Evolutionary conservation across 1,139 yeast species (phyloP).

Genomic region (Suhomyces panamericanus): DNA sequence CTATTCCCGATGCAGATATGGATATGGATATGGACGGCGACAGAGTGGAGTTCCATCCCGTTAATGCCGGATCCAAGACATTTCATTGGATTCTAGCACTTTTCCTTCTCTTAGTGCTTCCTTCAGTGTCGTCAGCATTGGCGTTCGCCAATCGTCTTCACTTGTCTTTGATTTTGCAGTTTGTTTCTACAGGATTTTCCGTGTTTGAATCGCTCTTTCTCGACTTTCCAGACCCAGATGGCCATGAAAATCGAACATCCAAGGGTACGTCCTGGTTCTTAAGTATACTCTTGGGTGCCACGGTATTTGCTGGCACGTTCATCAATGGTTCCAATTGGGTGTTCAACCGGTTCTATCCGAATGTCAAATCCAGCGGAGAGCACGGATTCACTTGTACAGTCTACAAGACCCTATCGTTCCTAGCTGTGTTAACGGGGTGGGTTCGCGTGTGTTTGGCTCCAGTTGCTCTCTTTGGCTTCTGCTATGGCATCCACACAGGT

Average conservation of each 20-base stretch:
- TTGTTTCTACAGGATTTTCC: slow-evolving; percentile 49
- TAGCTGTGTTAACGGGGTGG: slow-evolving; percentile 55
- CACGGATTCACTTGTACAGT: slow-evolving; percentile 19
- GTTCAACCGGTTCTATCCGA: slow-evolving; percentile 38
- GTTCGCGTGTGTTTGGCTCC: slow-evolving; percentile 80
- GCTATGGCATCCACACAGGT: slow-evolving; percentile 71
- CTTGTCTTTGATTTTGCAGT: slow-evolving; percentile 49
- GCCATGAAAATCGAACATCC: slow-evolving; percentile 65
- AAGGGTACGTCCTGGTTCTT: slow-evolving; percentile 67
- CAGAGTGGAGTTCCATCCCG: slow-evolving; percentile 42
- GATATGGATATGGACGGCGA: slow-evolving; percentile 37
- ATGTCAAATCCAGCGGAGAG: slow-evolving; percentile 14
- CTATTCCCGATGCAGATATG: slow-evolving; percentile 15
- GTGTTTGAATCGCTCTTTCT: slow-evolving; percentile 56
- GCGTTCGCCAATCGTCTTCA: slow-evolving; percentile 54
- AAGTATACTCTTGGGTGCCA: slow-evolving; percentile 43
- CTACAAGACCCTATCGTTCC: slow-evolving; percentile 49
- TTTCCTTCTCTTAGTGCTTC: slow-evolving; percentile 46
- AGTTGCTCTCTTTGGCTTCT: slow-evolving; percentile 78
- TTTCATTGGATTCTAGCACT: slow-evolving; percentile 65
- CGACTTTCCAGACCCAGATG: slow-evolving; percentile 60
- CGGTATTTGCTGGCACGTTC: slow-evolving; percentile 55
- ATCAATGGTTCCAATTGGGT: slow-evolving; percentile 54
- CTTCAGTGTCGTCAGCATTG: slow-evolving; percentile 54
- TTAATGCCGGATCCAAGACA: slow-evolving; percentile 52